Conservation (phyloP, 371 early-diverging fungal species). For the Mortierella sp. region DNA sequence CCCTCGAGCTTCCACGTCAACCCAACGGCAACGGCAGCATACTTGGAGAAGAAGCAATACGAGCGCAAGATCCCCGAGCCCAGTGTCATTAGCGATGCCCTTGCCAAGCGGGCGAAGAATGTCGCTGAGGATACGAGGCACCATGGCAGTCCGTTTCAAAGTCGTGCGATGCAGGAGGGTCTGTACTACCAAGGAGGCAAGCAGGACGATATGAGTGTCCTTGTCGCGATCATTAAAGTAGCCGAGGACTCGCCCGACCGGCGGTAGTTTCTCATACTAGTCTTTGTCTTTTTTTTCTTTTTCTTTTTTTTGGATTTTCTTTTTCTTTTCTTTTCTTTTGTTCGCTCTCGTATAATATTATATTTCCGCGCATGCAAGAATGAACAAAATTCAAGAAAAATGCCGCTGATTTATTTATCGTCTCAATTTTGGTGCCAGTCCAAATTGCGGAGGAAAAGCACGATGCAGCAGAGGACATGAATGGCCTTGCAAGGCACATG, state of each 20-base stretch:
- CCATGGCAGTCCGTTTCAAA: constrained; percentile 89
- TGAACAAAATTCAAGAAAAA: constrained; percentile 6
- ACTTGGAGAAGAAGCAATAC: constrained; percentile 7
- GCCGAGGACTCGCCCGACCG: constrained; percentile 63
- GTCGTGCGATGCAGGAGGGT: constrained; percentile 83
- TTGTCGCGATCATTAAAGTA: constrained; percentile 80
- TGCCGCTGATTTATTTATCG: neutral
- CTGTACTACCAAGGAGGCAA: constrained; percentile 83
- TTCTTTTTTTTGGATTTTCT: neutral
- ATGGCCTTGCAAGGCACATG: constrained; percentile 18
- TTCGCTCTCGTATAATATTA: neutral
- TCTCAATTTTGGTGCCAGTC: constrained; percentile 45
- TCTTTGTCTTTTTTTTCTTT: constrained; percentile 7
- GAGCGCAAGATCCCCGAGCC: constrained; percentile 71
- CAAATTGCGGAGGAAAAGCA: constrained; percentile 14
- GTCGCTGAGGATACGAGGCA: constrained; percentile 85
- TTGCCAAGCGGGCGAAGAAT: constrained; percentile 81
- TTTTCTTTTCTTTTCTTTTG: neutral
- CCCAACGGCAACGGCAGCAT: constrained; percentile 13
- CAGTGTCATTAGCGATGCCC: constrained; percentile 78
- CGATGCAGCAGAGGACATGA: constrained; percentile 12
- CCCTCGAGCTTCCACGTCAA: neutral
- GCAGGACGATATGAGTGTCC: constrained; percentile 85
- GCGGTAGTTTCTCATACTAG: constrained; percentile 7
- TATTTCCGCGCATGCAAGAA: neutral